Evolutionary conservation across 2,329 filamentous ascomycete species (phyloP), one percentile per base, ranked within the genome.

Genomic region (Aspergillus texensis): DNA sequence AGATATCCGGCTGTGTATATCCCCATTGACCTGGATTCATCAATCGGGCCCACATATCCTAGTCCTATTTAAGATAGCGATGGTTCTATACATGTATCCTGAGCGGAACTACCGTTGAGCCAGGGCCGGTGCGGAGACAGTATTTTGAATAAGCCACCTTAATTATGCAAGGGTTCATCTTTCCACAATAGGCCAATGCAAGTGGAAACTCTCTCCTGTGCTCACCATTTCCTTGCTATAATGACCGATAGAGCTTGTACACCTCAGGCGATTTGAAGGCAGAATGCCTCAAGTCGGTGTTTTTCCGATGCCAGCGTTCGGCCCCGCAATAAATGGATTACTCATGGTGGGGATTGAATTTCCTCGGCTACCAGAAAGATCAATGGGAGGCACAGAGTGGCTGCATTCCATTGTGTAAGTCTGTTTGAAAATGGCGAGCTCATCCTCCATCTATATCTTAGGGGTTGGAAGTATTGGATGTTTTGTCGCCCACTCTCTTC

Each of bases 1-100:
- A 16, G 34, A 10, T n/a, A 41, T 41, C 8, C 6, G 1, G 9
- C 3, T 19, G 16, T 16, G 34, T 36, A 16, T 36, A 16, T 41
- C 2, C 9, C 16, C 16, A 41, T 41, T 9, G 39, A n/a, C 39
- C 16, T 41, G 9, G 6, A 3, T 1, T n/a, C 6, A 19, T 41
- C 2, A n/a, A 1, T 10, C 6, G 9, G 19, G 8, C 39, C 16
- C 0, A 41, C 16, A 4, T 9, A n/a, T n/a, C 19, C 3, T 28
- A 28, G 26, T 28, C 26, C 26, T 16, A 9, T 8, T 41, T 41
- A 3, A 19, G 6, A 41, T 6, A n/a, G 39, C 16, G 16, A 41
- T 19, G 6, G 9, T 41, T 41, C 16, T 41, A 2, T 3, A n/a
- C 16, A 19, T 41, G 5, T 41, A n/a, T 19, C 6, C 34, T 36